phyloP scores from a whole-genome alignment of 768 basidiomycete genomes.

The Rhodotorula babjevae region DNA sequence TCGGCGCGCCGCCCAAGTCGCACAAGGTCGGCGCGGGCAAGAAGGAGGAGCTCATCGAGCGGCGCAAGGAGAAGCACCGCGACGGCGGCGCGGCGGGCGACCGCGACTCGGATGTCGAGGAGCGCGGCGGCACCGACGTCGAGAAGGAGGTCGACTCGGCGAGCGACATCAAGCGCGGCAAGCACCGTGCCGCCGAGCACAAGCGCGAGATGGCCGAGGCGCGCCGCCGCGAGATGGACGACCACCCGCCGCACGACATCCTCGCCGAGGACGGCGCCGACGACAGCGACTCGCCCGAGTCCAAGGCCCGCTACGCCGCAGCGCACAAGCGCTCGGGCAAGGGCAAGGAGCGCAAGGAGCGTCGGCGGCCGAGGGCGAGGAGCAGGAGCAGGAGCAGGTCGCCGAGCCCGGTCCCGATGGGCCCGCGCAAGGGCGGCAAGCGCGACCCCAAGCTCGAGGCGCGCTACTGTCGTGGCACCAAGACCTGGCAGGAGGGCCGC shows the following conservation, averaged over 20 bases:
- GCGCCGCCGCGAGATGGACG: constrained; percentile 21
- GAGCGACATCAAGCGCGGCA: constrained; percentile 14
- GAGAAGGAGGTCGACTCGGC: constrained; percentile 19
- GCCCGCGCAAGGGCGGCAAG: background rate
- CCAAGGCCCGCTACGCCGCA: constrained; percentile 1
- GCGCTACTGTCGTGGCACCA: constrained; percentile 25
- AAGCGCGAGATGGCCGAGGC: background rate
- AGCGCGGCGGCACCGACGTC: constrained; percentile 16
- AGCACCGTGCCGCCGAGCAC: constrained; percentile 5
- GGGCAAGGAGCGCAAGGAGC: background rate
- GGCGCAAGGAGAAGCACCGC: constrained; percentile 2
- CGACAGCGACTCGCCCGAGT: constrained; percentile 11
- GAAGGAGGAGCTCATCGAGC: constrained; percentile 4
- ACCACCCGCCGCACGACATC: constrained; percentile 32
- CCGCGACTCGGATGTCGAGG: constrained; percentile 11
- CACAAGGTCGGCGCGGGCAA: constrained; percentile 14
- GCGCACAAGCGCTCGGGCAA: background rate
- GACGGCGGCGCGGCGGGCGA: background rate
- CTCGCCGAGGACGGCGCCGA: constrained; percentile 21
- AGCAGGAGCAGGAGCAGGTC: constrained; percentile 1
- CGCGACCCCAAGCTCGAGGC: constrained; percentile 26
- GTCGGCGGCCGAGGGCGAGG: background rate
- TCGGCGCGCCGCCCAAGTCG: constrained; percentile 21
- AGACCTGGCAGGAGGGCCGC: constrained; percentile 35
- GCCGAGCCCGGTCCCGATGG: background rate